These are phyloP conservation scores for Scleromitrula shiraiana DNA, from an alignment of 2,329 filamentous ascomycete genomes.

Conservation along the genomic window DNA sequence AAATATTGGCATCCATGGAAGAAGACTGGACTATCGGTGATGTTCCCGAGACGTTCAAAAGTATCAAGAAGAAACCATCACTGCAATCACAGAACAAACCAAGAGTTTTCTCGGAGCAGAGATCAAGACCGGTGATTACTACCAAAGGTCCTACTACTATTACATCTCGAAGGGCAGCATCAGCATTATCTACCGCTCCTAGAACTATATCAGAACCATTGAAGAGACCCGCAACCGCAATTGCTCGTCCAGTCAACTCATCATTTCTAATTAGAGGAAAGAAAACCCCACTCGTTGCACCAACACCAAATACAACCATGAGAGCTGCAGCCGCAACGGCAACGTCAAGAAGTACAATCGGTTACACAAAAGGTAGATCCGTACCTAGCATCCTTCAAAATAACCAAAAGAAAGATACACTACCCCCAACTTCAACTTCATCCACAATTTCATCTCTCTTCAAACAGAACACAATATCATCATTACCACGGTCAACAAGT, in stretches of 20 bases:
- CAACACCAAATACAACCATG: constrained; percentile 37
- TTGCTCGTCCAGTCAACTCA: constrained; percentile 27
- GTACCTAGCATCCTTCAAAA: constrained; percentile 36
- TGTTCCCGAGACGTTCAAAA: constrained; percentile 39
- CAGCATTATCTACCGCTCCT: constrained; percentile 39
- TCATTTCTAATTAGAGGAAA: constrained; percentile 13
- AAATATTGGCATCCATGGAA: constrained; percentile 59
- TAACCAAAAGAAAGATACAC: constrained; percentile 9
- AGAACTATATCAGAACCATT: constrained; percentile 25
- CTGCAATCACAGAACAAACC: constrained; percentile 10
- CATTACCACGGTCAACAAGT: constrained; percentile 20
- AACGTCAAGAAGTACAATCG: constrained; percentile 72
- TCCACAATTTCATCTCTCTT: too few species aligned
- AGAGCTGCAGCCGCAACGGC: constrained; percentile 54
- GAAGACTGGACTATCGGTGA: constrained; percentile 53
- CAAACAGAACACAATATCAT: constrained; percentile 10
- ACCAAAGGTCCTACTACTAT: constrained; percentile 41
- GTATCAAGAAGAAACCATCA: constrained; percentile 25
- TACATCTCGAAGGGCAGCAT: constrained; percentile 46
- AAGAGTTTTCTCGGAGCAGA: constrained; percentile 17
- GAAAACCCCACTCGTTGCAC: constrained; percentile 36
- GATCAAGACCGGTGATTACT: constrained; percentile 12
- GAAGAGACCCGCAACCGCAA: constrained; percentile 29
- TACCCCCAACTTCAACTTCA: constrained; percentile 2
- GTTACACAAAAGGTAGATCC: constrained; percentile 70